Evolutionary conservation across 1,139 yeast genomes (phyloP), one percentile per base, ranked within the genome.

Genomic region (Sugiyamaella neomexicana): DNA sequence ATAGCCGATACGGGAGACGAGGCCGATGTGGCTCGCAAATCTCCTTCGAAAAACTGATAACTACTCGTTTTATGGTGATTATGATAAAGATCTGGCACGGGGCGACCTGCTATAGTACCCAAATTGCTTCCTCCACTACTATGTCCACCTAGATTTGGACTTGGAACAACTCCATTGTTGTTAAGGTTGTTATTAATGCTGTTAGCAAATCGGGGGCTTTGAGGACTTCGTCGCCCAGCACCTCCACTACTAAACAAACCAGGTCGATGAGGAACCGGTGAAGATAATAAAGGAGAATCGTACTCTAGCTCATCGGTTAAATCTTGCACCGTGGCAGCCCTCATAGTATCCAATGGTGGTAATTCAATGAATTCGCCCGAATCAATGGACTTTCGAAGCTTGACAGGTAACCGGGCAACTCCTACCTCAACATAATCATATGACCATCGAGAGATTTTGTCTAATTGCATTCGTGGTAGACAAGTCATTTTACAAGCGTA

Each of bases 371-470:
- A 64, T 40, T 62, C 60, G 48, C 52, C 65, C 43, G 62, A 67
- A 49, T 70, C 73, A 54, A 69, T 60, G 50, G 68, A 63, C 56
- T 69, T 64, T 48, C 71, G 62, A 48, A 67, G 58, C 55, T 68
- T 70, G 48, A 61, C 57, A 15, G 68, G 65, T 20, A 54, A 38
- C 20, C 59, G 58, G 5, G 63, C 60, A 16, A 67, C 60, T 10
- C 76, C 77, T 45, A 66, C 63, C 54, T 69, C 75, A 53, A 74
- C 68, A 56, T 69, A 67, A 49, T 75, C 74, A 67, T 91, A 91
- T 17, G 95, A 85, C 95, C 97, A 91, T 59, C 98, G 83, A 63
- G 93, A 85, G 65, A 85, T 85, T 65, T 82, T 80, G 56, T 73
- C 80, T 17, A 73, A 72, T 60, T 83, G 87, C 43, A 77, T 75